Percentiles rank a stretch among this genome's conserved stretches.
Conservation (phyloP, 2,329 filamentous ascomycete genomes). For the Stromatinia cepivora region DNA sequence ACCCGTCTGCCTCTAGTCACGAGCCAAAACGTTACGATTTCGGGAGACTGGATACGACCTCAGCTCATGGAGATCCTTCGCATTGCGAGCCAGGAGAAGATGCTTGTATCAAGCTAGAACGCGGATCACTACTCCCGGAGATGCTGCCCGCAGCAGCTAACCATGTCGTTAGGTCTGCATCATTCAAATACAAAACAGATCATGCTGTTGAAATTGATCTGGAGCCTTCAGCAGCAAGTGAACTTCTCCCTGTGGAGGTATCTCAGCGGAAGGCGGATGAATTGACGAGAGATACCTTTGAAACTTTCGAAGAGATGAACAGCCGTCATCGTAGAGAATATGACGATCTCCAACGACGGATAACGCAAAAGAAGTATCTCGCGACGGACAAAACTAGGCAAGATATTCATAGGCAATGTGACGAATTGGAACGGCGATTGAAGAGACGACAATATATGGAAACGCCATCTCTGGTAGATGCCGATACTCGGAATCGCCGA, state of each 20-base stretch:
- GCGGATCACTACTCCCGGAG: neutral
- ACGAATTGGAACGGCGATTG: neutral
- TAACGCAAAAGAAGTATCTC: neutral
- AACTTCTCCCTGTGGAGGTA: neutral
- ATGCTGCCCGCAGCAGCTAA: neutral
- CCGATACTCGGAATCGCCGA: neutral
- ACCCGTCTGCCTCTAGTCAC: neutral
- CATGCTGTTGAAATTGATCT: neutral
- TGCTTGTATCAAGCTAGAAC: neutral
- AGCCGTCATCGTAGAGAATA: neutral
- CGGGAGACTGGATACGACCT: neutral
- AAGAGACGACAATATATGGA: neutral
- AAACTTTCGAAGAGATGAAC: slow-evolving; percentile 1
- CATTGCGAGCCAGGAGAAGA: neutral
- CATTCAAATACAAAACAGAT: neutral
- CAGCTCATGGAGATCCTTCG: neutral
- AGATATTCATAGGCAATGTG: neutral
- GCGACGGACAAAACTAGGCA: neutral
- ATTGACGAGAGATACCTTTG: neutral
- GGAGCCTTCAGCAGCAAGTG: neutral
- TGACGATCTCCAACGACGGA: neutral
- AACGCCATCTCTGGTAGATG: neutral
- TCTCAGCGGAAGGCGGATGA: neutral
- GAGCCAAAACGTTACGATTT: neutral
- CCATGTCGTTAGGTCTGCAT: neutral